Evolutionary conservation across 148 eudicot species (phyloP).

Genomic region (Mesembryanthemum crystallinum): DNA sequence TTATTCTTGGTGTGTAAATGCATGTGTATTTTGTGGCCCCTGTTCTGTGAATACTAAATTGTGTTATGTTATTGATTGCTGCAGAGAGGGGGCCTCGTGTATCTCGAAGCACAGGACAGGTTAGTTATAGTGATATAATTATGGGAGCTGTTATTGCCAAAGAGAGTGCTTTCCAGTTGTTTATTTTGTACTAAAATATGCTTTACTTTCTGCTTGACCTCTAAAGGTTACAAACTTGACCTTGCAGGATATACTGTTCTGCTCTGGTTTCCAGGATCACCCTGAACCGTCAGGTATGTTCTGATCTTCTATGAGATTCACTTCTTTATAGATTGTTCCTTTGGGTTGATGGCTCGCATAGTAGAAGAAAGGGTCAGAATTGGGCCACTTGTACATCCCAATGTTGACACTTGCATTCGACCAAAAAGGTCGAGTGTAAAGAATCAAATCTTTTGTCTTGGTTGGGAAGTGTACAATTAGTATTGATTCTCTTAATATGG

Average conservation of each 20-base stretch:
- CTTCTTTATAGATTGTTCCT: neutral
- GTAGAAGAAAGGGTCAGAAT: neutral
- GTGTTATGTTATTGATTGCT: conserved; percentile 16
- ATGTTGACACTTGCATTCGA: neutral
- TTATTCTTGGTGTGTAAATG: neutral
- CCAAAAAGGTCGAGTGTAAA: neutral
- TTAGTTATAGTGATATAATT: conserved; percentile 27
- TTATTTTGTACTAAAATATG: neutral
- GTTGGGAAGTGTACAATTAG: neutral
- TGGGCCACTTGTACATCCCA: neutral
- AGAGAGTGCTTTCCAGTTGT: neutral
- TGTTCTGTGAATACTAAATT: neutral
- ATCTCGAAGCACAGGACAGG: conserved; percentile 50
- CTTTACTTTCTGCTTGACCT: conserved; percentile 11
- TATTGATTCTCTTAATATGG: no score
- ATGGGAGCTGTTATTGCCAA: neutral
- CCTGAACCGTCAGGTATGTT: conserved; percentile 63
- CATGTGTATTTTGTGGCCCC: neutral
- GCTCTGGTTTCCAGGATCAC: conserved; percentile 58
- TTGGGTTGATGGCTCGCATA: no score
- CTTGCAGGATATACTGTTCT: conserved; percentile 56
- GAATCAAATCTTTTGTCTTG: neutral
- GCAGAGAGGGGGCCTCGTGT: conserved; percentile 54
- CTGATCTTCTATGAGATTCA: neutral
- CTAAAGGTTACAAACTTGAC: conserved; percentile 14